Evolutionary conservation across 225 moss, liverwort and hornwort species (phyloP).

Genomic region (Bryum argenteum): DNA sequence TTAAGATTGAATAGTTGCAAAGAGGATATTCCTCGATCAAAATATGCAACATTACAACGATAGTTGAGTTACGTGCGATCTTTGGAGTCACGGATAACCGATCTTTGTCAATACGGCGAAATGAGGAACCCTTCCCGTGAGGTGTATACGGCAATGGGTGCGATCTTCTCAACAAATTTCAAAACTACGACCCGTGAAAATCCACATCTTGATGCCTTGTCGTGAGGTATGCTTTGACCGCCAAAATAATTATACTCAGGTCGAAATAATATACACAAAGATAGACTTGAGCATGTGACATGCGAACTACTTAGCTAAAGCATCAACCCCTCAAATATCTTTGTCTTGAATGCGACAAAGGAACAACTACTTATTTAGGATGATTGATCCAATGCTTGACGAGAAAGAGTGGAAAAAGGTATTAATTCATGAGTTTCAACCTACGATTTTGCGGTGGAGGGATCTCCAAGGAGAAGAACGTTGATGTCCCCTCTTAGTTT

Average conservation of each 20-base stretch:
- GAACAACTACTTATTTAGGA: background rate
- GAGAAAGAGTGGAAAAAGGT: background rate
- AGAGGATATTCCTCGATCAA: background rate
- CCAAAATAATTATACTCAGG: background rate
- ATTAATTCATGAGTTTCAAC: conserved; percentile 28
- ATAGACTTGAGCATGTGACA: background rate
- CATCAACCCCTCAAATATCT: background rate
- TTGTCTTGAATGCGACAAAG: background rate
- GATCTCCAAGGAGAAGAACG: conserved; percentile 93
- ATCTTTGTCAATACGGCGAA: conserved; percentile 93
- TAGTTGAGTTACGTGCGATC: conserved; percentile 41
- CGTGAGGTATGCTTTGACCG: background rate
- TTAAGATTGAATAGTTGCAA: background rate
- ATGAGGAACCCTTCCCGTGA: conserved; percentile 98
- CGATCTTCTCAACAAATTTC: conserved; percentile 95
- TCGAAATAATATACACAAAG: background rate
- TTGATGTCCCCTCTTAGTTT: conserved; percentile 91
- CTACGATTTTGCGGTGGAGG: conserved; percentile 97
- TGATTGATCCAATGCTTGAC: background rate
- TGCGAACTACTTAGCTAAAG: background rate
- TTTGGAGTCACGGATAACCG: conserved; percentile 93
- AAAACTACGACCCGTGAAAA: conserved; percentile 62
- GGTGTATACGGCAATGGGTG: conserved; percentile 95
- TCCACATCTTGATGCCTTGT: conserved; percentile 12
- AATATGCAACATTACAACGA: background rate